These are phyloP conservation scores for Hippophae rhamnoides DNA, from an alignment of 306 rosid genomes.

Conservation along the genomic window DNA sequence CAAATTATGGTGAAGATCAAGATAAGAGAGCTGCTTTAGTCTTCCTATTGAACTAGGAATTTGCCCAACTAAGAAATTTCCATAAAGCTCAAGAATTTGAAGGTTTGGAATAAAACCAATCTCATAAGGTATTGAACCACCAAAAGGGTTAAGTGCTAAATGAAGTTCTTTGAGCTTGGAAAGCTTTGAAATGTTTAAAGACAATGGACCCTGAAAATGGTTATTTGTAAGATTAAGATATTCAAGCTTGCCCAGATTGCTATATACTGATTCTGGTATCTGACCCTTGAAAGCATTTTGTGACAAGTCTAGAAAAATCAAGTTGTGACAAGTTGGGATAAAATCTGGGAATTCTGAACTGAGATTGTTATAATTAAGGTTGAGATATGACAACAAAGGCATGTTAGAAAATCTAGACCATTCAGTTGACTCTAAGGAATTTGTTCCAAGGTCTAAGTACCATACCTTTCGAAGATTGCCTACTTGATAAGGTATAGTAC, in stretches of 20 bases:
- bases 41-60: not conserved
- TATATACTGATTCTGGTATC: slow-evolving; percentile 30
- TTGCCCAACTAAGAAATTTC: slow-evolving; percentile 28
- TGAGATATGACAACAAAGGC: slow-evolving; percentile 40
- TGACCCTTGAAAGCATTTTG: slow-evolving; percentile 12
- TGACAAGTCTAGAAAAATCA: slow-evolving; percentile 62
- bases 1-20: slow-evolving; percentile 29
- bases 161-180: slow-evolving; percentile 38
- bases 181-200: slow-evolving; percentile 32
- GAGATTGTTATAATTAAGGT: slow-evolving; percentile 21
- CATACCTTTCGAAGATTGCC: slow-evolving; percentile 51
- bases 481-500: slow-evolving; percentile 41
- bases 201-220: slow-evolving; percentile 27
- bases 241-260: slow-evolving; percentile 35
- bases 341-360: slow-evolving; percentile 45
- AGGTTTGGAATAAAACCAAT: slow-evolving; percentile 29
- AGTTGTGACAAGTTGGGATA: slow-evolving; percentile 36
- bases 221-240: slow-evolving; percentile 36
- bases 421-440: slow-evolving; percentile 30
- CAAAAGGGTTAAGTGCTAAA: slow-evolving; percentile 28
- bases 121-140: slow-evolving; percentile 26
- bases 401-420: slow-evolving; percentile 53
- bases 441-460: slow-evolving; percentile 44
- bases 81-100: slow-evolving; percentile 28
- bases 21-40: slow-evolving; percentile 18